Base-by-base conservation (phyloP, 2,329 filamentous ascomycete species). In the Blumeria hordei region DNA sequence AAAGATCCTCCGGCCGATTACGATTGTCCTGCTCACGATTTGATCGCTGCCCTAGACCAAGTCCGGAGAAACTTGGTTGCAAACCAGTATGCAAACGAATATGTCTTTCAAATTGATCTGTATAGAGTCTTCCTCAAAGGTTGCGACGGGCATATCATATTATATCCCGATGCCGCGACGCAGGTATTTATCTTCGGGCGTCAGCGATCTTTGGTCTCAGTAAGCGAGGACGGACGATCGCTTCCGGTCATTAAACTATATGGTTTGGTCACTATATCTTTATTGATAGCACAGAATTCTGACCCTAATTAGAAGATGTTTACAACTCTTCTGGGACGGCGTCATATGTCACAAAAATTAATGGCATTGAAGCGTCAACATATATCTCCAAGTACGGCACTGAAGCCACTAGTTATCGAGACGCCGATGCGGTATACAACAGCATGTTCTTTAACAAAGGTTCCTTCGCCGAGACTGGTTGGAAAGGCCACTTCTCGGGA, bases 141-240 rank as follows among this genome's bases (percentile, higher is more conserved):
- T 3, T 78, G 83, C 59, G 81, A 85, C 62, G 78, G 79, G 0
- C 81, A 85, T 61, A 78, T 81, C 53, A 67, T 69, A 1, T 78
- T 73, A 61, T 66, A 71, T 12, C 74, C 75, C 2, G 74, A 78
- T 58, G 67, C 72, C 4, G 69, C 78, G 8, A 60, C 63, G 12
- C 18, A 63, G n/a, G 69, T 2, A 28, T 28, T 28, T 28, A 4
- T 28, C 80, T 62, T 60, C 70, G 69, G 6, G 69, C 74, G 8
- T 66, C 68, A 32, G 63, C 73, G 60, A 67, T 70, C 53, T 61
- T 83, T 0, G 75, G 81, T 0, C 81, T 78, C 0, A 70, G 21
- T 28, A 28, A 28, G 21, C 21, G 21, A 28, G 21, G 21, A 28
- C 21, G 21, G 21, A 28, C 21, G 21, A 28, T 28, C 21, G 21